Evolutionary conservation across 2,329 filamentous ascomycete species (phyloP).

Genomic region (Lecanicillium sp.): DNA sequence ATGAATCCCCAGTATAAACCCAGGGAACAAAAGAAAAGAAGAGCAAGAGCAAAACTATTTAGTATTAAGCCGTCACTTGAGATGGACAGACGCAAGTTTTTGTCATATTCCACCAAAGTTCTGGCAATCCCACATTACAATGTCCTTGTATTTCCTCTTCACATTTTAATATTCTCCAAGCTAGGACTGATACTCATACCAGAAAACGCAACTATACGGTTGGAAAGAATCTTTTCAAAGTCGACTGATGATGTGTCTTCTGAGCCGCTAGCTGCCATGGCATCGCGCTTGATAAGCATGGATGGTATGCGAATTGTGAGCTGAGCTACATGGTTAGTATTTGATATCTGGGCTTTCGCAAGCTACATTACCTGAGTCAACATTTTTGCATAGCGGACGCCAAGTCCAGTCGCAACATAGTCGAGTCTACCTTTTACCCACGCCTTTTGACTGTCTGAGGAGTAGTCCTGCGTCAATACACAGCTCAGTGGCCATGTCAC

Average conservation of each 20-base stretch:
- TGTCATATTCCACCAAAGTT: too few species aligned
- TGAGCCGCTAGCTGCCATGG: slow-evolving; percentile 29
- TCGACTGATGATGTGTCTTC: slow-evolving; percentile 16
- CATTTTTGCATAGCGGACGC: slow-evolving; percentile 49
- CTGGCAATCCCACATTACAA: too few species aligned
- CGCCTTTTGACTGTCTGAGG: slow-evolving; percentile 47
- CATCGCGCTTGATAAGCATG: slow-evolving; percentile 51
- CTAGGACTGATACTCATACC: not conserved
- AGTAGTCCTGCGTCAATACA: slow-evolving; percentile 47
- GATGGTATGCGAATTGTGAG: slow-evolving; percentile 51
- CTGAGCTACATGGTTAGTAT: slow-evolving; percentile 20
- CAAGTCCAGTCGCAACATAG: slow-evolving; percentile 46
- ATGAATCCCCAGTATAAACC: too few species aligned
- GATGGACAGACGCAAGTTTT: too few species aligned
- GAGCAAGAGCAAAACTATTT: too few species aligned
- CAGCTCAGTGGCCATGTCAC: slow-evolving; percentile 50
- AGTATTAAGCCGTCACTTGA: too few species aligned
- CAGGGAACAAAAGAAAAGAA: too few species aligned
- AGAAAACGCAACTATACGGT: slow-evolving; percentile 13
- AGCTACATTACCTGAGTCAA: slow-evolving; percentile 39
- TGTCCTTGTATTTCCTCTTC: too few species aligned
- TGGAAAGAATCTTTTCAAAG: slow-evolving; percentile 37
- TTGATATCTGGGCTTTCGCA: not conserved
- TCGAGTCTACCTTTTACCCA: slow-evolving; percentile 47
- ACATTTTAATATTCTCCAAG: not conserved